These are phyloP conservation scores for Penicillium tannophilum DNA, from an alignment of 495 filamentous ascomycete species.

Conservation along the genomic window DNA sequence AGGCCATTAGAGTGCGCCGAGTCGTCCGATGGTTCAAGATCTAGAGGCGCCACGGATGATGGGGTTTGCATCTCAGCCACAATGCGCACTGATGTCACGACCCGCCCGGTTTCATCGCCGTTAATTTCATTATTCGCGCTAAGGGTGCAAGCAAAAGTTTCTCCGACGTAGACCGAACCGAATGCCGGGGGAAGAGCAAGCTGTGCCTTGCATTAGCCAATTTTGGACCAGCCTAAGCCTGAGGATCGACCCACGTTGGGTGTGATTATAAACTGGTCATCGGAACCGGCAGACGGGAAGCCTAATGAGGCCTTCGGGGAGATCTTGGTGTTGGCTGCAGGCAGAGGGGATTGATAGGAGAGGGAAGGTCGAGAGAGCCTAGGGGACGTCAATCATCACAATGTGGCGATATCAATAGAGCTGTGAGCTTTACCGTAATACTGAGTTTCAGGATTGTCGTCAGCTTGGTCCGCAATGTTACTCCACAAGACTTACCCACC, in stretches of 20 bases:
- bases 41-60: slow-evolving; percentile 58
- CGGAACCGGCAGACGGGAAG: slow-evolving; percentile 49
- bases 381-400: slow-evolving; percentile 20
- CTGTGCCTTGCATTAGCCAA: slow-evolving; percentile 30
- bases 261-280: slow-evolving; percentile 59
- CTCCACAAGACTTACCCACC: slow-evolving; percentile 41
- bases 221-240: not conserved
- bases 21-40: slow-evolving; percentile 50
- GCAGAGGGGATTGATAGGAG: slow-evolving; percentile 59
- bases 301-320: slow-evolving; percentile 53
- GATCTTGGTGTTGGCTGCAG: slow-evolving; percentile 50
- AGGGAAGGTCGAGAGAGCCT: slow-evolving; percentile 61
- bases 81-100: slow-evolving; percentile 75
- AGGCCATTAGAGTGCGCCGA: slow-evolving; percentile 50
- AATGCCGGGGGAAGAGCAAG: slow-evolving; percentile 92
- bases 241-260: slow-evolving; percentile 51
- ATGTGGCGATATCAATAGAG: not conserved
- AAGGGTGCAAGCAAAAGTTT: slow-evolving; percentile 91
- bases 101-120: slow-evolving; percentile 44
- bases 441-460: slow-evolving; percentile 13
- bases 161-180: slow-evolving; percentile 91
- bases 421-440: slow-evolving; percentile 46
- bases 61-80: slow-evolving; percentile 95
- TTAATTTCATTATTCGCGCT: slow-evolving; percentile 88
- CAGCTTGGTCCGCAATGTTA: slow-evolving; percentile 6